These are phyloP conservation scores for Crithidia thermophila DNA, from an alignment of 208 protist genomes.

Conservation along the genomic window DNA sequence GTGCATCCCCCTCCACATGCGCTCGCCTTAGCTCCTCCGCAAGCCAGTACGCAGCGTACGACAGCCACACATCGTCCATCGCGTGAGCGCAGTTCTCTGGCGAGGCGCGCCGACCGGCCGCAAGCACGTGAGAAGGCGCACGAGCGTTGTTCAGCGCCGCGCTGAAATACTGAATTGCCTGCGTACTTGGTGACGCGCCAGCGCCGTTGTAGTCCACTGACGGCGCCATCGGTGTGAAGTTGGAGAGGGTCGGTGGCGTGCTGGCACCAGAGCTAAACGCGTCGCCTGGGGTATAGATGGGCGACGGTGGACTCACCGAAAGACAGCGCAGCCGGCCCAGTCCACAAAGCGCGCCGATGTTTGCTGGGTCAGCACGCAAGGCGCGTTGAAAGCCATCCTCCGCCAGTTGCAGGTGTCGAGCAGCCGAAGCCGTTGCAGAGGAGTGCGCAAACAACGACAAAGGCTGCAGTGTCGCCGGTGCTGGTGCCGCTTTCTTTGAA, in stretches of 20 bases:
- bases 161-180: slow-evolving; percentile 7
- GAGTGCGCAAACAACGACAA: not conserved
- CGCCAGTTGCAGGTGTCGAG: slow-evolving; percentile 34
- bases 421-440: not conserved
- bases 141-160: slow-evolving; percentile 5
- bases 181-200: not conserved
- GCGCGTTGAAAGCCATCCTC: slow-evolving; percentile 49
- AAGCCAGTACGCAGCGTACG: slow-evolving; percentile 51
- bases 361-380: slow-evolving; percentile 36
- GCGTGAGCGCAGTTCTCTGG: slow-evolving; percentile 13
- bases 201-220: not conserved
- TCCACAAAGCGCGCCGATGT: slow-evolving; percentile 59
- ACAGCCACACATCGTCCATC: slow-evolving; percentile 31
- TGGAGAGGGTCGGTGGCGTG: not conserved
- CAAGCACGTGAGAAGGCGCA: not conserved
- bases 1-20: not conserved
- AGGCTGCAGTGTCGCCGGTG: not conserved
- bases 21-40: slow-evolving; percentile 18
- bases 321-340: slow-evolving; percentile 55
- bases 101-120: not conserved
- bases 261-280: not conserved
- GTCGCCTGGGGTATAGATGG: not conserved
- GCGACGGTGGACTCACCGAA: not conserved
- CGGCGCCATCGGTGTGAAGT: not conserved
- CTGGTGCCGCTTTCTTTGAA: not conserved